Conservation (phyloP, 2,329 filamentous ascomycete genomes). For the Colletotrichum truncatum region DNA sequence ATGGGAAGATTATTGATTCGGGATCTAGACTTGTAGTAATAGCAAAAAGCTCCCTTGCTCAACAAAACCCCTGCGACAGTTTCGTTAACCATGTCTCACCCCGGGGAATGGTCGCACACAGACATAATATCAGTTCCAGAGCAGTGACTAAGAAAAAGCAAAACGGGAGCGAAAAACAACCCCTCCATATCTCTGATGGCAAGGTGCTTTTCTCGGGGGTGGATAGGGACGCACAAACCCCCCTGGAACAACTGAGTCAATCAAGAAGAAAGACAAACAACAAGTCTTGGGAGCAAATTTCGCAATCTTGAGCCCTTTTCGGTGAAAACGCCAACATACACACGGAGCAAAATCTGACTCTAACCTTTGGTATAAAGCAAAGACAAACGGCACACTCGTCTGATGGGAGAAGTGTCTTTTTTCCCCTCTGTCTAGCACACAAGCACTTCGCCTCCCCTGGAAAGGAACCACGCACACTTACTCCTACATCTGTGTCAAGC, state of each 20-base stretch:
- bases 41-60: neutral
- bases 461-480: neutral
- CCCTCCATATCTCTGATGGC: neutral
- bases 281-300: slow-evolving; percentile 17
- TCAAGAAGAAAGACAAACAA: neutral
- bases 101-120: slow-evolving; percentile 6
- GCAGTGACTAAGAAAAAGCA: neutral
- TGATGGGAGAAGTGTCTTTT: too few relatives aligned
- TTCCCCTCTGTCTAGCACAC: neutral
- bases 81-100: slow-evolving; percentile 4
- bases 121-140: neutral
- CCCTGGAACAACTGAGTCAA: slow-evolving; percentile 23
- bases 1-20: neutral
- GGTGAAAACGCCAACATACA: neutral
- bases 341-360: neutral
- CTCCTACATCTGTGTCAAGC: neutral
- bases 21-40: neutral
- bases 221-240: neutral
- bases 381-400: neutral
- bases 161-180: neutral
- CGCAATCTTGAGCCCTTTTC: slow-evolving; percentile 18
- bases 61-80: neutral
- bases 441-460: neutral
- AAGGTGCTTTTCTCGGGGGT: neutral
- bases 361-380: neutral